Evolutionary conservation across 345 rosid genomes (phyloP), one percentile per base, ranked within the genome.

Genomic region (Balakata baccata): DNA sequence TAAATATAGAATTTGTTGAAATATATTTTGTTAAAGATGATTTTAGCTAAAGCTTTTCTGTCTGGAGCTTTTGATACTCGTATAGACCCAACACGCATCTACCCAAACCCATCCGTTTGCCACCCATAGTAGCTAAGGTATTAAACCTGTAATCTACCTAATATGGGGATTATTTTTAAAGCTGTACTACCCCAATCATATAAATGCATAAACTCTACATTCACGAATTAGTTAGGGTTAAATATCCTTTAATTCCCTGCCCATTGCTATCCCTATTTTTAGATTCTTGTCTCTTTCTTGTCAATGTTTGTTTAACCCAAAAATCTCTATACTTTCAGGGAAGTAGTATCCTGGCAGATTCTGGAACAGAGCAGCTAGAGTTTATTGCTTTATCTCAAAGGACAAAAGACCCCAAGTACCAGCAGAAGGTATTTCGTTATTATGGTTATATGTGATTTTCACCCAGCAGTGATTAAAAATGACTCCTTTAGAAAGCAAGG

Each of bases 351-450:
- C 92, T 94, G 66, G 98, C 98, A 64, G 98, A 92, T 82, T 89
- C 97, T 34, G 98, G 92, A 70, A 92, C 98, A 6, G 98, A 94
- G 81, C 97, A 92, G 87, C 83, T 94, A 14, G 96, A 94, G 70
- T 94, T 92, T 76, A 89, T 94, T 57, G 96, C 96, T 66, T 97
- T 94, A 74, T 92, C 98, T 68, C 97, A 92, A 76, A 89, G 97
- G 80, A 92, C 97, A 53, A 91, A 89, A 69, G 96, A 94, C 75
- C 93, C 85, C 17, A 94, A 89, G 77, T 94, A 94, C 76, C 97
- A 89, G 77, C 86, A 84, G 81, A 92, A 88, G 94, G 98, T 90
- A 74, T 62, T 51, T 16, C 17, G 54, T 16, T 18, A 69, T 45
- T 22, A 5, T n/a, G 17, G 10, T 51, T 16, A 49, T 68, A 25